Conservation (phyloP, 768 basidiomycete species). For the Dentipellis fragilis region DNA sequence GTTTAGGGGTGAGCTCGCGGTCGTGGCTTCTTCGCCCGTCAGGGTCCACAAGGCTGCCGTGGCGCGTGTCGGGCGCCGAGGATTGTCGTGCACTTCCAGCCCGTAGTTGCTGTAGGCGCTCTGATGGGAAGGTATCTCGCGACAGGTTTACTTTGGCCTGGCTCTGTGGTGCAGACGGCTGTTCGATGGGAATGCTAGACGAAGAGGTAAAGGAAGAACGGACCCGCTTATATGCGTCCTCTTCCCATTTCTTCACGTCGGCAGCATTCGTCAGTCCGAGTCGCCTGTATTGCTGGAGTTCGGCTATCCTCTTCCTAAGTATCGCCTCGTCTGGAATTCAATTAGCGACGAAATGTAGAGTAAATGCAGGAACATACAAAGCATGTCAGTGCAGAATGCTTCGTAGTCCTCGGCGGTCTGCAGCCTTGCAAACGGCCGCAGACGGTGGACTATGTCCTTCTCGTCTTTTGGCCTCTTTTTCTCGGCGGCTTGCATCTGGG, state of each 20-base stretch:
- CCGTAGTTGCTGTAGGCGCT: conserved; percentile 40
- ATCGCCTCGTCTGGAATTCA: conserved; percentile 67
- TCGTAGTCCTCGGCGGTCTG: conserved; percentile 93
- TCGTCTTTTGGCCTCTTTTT: conserved; percentile 89
- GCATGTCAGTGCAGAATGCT: conserved; percentile 73
- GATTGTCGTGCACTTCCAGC: conserved; percentile 39
- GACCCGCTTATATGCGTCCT: conserved; percentile 65
- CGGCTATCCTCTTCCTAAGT: conserved; percentile 80
- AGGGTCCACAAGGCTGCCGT: conserved; percentile 35
- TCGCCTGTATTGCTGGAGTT: conserved; percentile 83
- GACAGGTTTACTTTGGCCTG: conserved; percentile 50
- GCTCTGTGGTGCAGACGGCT: conserved; percentile 27
- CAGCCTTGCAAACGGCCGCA: conserved; percentile 84
- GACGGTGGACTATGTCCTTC: conserved; percentile 77
- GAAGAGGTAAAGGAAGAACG: conserved; percentile 18
- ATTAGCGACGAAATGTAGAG: background rate
- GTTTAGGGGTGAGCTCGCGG: conserved; percentile 48
- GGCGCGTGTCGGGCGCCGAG: conserved; percentile 43
- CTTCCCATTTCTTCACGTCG: conserved; percentile 89
- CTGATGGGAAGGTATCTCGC: conserved; percentile 47
- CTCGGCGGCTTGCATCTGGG: conserved; percentile 81
- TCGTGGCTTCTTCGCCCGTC: conserved; percentile 52
- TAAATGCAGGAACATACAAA: conserved; percentile 48
- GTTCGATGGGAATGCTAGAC: conserved; percentile 6
- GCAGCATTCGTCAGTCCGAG: conserved; percentile 74